These are phyloP conservation scores for Cucumis sativus DNA, from an alignment of 306 rosid species.

Conservation along the genomic window DNA sequence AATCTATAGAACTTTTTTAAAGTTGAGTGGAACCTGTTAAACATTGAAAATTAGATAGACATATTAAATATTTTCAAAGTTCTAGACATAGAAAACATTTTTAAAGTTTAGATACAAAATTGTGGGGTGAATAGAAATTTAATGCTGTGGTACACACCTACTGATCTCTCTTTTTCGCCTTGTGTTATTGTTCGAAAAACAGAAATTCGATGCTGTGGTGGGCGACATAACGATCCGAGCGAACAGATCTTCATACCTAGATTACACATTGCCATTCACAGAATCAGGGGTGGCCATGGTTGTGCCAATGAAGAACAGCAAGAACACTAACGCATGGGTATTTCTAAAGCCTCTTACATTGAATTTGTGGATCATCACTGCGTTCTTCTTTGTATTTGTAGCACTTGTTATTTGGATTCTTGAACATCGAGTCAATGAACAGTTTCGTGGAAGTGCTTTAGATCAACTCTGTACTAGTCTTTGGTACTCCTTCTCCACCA, in stretches of 20 bases:
- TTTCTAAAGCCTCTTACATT: conserved; percentile 28
- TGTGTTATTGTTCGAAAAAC: too few species aligned
- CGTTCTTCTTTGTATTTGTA: conserved; percentile 17
- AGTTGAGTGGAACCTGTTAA: too few species aligned
- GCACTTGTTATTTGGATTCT: conserved; percentile 34
- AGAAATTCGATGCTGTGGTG: conserved; percentile 25
- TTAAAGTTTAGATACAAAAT: too few species aligned
- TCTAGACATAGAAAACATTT: too few species aligned
- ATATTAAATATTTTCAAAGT: too few species aligned
- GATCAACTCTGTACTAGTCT: conserved; percentile 29
- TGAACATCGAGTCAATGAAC: conserved; percentile 27
- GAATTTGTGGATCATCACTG: conserved; percentile 17
- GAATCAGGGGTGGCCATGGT: conserved; percentile 22
- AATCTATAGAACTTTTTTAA: too few species aligned
- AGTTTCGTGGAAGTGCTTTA: conserved; percentile 17
- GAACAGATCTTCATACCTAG: conserved; percentile 13
- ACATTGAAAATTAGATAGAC: too few species aligned
- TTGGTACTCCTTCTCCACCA: conserved; percentile 56
- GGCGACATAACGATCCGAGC: conserved; percentile 27
- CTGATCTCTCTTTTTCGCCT: too few species aligned
- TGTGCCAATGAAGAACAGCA: conserved; percentile 15
- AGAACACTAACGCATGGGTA: conserved; percentile 13
- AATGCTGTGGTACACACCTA: too few species aligned
- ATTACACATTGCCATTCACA: conserved; percentile 31
- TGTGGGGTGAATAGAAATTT: too few species aligned